A percentile compares a stretch with the other conserved stretches of the same genome.
Evolutionary conservation across 768 basidiomycete species (phyloP).

Genomic region (Auriculariales sp.): DNA sequence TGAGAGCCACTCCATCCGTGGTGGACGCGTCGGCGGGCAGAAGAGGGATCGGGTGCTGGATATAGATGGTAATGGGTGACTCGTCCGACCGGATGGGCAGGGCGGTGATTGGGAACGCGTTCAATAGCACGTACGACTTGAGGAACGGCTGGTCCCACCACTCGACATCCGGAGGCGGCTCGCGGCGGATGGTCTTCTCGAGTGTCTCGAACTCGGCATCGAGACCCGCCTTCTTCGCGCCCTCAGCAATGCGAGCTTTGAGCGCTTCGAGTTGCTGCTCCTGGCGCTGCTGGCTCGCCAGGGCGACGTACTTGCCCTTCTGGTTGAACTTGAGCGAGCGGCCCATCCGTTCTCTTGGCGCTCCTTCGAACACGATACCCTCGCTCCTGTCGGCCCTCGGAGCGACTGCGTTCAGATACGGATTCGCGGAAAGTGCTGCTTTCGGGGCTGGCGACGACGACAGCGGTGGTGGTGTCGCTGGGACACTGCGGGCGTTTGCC

Average conservation of each 20-base stretch:
- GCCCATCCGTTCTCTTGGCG: conserved; percentile 53
- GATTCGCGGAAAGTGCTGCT: conserved; percentile 42
- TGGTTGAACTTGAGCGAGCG: conserved; percentile 74
- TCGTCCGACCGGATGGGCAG: conserved; percentile 50
- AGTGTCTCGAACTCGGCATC: conserved; percentile 86
- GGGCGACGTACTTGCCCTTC: conserved; percentile 65
- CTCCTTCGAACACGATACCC: conserved; percentile 51
- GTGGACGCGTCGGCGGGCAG: conserved; percentile 61
- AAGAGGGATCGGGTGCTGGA: conserved; percentile 96
- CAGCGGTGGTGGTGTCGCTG: conserved; percentile 41
- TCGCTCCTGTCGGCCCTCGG: conserved; percentile 22
- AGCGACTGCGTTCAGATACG: conserved; percentile 45
- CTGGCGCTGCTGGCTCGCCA: conserved; percentile 28
- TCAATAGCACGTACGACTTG: conserved; percentile 65
- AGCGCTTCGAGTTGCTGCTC: conserved; percentile 75
- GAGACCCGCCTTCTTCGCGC: conserved; percentile 83
- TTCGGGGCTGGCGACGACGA: conserved; percentile 18
- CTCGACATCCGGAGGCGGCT: conserved; percentile 77
- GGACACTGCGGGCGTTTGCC: conserved; percentile 67
- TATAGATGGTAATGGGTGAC: conserved; percentile 76
- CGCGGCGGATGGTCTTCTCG: conserved; percentile 80
- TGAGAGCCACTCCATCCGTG: conserved; percentile 61
- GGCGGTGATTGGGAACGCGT: conserved; percentile 31
- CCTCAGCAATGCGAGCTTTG: conserved; percentile 86
- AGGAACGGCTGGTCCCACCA: conserved; percentile 95